Conservation (phyloP, 2,329 filamentous ascomycete species). For the Exophiala phaeomuriformis region DNA sequence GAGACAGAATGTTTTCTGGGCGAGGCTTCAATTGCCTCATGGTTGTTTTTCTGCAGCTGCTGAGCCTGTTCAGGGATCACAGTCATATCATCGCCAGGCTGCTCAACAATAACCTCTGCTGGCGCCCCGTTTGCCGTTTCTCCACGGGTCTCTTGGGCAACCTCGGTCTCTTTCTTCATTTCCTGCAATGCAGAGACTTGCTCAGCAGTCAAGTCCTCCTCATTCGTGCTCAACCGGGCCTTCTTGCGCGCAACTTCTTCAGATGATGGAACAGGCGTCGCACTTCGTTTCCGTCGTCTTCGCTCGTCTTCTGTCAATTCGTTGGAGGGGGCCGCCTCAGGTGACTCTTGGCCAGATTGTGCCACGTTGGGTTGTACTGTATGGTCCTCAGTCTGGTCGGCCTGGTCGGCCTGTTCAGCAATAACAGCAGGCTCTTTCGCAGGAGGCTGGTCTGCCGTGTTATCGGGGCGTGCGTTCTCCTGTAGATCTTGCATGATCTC, state of each 20-base stretch:
- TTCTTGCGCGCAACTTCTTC: constrained; percentile 52
- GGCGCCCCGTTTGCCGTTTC: not conserved
- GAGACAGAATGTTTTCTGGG: constrained; percentile 6
- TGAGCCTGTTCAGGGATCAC: not conserved
- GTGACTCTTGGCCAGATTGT: not conserved
- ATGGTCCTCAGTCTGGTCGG: not conserved
- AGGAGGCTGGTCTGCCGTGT: not conserved
- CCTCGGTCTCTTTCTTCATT: constrained; percentile 13
- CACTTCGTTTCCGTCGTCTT: constrained; percentile 61
- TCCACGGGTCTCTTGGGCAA: constrained; percentile 22
- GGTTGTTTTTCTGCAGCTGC: not conserved
- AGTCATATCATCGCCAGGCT: constrained; percentile 32
- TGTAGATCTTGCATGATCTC: not conserved
- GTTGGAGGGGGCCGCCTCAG: constrained; percentile 4
- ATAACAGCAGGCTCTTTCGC: not conserved
- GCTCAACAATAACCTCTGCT: not conserved
- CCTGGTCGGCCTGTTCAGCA: not conserved
- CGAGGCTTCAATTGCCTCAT: not conserved
- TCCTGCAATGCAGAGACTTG: constrained; percentile 21
- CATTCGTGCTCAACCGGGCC: constrained; percentile 38
- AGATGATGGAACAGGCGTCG: constrained; percentile 51
- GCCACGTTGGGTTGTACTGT: not conserved
- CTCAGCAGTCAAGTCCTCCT: constrained; percentile 20
- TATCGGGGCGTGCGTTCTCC: not conserved
- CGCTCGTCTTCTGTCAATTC: constrained; percentile 48